Conservation (phyloP, 805 yeast genomes). For the Suhomyces xylopsoci region DNA sequence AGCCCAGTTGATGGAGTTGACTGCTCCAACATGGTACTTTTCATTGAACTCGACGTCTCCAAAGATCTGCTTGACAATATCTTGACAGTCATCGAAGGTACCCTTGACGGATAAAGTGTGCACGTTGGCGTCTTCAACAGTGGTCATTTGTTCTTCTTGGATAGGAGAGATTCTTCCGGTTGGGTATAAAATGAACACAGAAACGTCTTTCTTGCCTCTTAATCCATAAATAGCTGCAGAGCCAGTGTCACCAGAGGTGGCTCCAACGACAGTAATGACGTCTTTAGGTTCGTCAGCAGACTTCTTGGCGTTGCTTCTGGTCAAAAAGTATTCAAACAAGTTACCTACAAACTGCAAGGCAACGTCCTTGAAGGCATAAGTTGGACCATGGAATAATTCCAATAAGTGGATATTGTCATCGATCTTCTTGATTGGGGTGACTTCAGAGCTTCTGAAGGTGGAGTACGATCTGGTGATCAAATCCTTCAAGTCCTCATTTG, state of each 20-base stretch:
- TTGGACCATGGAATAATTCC: conserved; percentile 98
- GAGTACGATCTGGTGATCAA: conserved; percentile 76
- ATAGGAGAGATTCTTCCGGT: conserved; percentile 96
- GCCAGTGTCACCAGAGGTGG: conserved; percentile 99
- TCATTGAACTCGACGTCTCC: conserved; percentile 86
- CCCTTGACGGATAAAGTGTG: conserved; percentile 95
- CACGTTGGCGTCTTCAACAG: conserved; percentile 87
- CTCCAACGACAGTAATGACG: conserved; percentile 93
- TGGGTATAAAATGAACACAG: conserved; percentile 94
- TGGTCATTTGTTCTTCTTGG: conserved; percentile 98
- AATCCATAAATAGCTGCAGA: conserved; percentile 98
- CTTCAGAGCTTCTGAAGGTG: conserved; percentile 83
- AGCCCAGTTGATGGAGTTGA: conserved; percentile 98
- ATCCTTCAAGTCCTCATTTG: conserved; percentile 59
- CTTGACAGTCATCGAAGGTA: conserved; percentile 98
- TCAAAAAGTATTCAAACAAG: conserved; percentile 86
- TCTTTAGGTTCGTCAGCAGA: conserved; percentile 59
- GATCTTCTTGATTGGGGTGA: conserved; percentile 78
- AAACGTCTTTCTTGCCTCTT: conserved; percentile 95
- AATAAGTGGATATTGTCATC: conserved; percentile 65
- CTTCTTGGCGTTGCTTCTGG: conserved; percentile 62
- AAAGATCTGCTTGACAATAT: conserved; percentile 87
- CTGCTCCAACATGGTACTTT: conserved; percentile 93
- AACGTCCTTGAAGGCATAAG: conserved; percentile 98
- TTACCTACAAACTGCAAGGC: conserved; percentile 98